phyloP scores from a whole-genome alignment of 2,329 filamentous ascomycete species.

The Pyricularia pennisetigena region DNA sequence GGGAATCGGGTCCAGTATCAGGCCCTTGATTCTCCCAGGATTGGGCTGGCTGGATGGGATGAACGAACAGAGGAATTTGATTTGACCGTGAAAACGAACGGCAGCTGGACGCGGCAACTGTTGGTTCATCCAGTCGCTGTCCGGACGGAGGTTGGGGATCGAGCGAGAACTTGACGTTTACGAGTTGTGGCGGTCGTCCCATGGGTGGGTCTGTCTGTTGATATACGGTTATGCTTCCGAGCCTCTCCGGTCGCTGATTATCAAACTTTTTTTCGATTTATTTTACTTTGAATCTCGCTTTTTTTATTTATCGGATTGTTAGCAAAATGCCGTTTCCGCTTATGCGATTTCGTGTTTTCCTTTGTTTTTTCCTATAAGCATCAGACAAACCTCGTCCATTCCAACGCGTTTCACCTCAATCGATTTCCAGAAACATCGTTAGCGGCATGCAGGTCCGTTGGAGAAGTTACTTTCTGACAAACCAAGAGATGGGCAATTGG shows the following conservation, averaged over 20 bases:
- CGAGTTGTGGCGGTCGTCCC: background rate
- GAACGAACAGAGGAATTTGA: background rate
- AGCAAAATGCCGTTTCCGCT: background rate
- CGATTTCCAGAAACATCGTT: background rate
- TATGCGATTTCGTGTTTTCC: background rate
- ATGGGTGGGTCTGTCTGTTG: background rate
- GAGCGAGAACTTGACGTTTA: background rate
- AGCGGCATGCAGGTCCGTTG: background rate
- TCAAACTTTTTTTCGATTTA: background rate
- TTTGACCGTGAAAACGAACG: background rate
- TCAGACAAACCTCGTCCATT: background rate
- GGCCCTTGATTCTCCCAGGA: background rate
- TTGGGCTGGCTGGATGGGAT: background rate
- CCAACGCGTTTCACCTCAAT: background rate
- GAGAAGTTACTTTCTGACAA: background rate
- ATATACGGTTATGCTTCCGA: background rate
- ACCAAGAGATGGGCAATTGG: background rate
- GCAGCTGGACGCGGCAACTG: background rate
- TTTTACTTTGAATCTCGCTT: background rate
- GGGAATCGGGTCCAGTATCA: background rate
- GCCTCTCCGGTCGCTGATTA: background rate
- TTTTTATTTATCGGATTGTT: background rate
- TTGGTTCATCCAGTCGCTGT: background rate
- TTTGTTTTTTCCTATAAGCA: background rate
- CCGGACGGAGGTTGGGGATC: background rate